phyloP scores from a whole-genome alignment of 2,329 filamentous ascomycete genomes.

The Purpureocillium takamizusanense region DNA sequence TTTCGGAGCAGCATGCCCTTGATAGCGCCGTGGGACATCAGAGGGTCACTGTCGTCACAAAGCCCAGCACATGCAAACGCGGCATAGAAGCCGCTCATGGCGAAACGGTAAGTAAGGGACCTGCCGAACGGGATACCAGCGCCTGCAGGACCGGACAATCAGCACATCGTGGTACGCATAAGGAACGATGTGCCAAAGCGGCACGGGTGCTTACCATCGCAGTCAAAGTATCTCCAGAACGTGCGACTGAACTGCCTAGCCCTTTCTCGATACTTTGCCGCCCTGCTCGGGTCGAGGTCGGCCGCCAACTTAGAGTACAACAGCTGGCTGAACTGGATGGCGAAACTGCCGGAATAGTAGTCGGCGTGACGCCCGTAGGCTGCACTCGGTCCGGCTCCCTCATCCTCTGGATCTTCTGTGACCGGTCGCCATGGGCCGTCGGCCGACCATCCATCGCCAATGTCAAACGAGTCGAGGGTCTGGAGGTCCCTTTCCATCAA shows the following conservation, averaged over 20 bases:
- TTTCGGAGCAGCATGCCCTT: slow-evolving; percentile 42
- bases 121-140: slow-evolving; percentile 42
- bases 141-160: slow-evolving; percentile 18
- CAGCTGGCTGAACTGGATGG: slow-evolving; percentile 41
- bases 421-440: slow-evolving; percentile 32
- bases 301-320: slow-evolving; percentile 33
- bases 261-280: slow-evolving; percentile 23
- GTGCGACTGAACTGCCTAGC: slow-evolving; percentile 29
- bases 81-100: slow-evolving; percentile 38
- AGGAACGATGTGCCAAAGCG: too few species aligned
- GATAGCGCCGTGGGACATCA: slow-evolving; percentile 27
- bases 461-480: slow-evolving; percentile 34
- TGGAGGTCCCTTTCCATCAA: slow-evolving; percentile 31
- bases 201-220: slow-evolving; percentile 21
- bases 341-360: slow-evolving; percentile 46
- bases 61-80: slow-evolving; percentile 33
- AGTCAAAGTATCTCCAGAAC: slow-evolving; percentile 40
- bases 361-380: slow-evolving; percentile 31
- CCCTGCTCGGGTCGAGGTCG: slow-evolving; percentile 29
- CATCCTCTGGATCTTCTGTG: slow-evolving; percentile 8
- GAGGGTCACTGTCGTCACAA: slow-evolving; percentile 21
- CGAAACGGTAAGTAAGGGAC: slow-evolving; percentile 41
- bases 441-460: slow-evolving; percentile 35
- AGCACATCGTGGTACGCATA: too few species aligned
- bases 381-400: slow-evolving; percentile 5